Evolutionary conservation across 345 rosid species (phyloP).

Genomic region (Linum usitatissimum): DNA sequence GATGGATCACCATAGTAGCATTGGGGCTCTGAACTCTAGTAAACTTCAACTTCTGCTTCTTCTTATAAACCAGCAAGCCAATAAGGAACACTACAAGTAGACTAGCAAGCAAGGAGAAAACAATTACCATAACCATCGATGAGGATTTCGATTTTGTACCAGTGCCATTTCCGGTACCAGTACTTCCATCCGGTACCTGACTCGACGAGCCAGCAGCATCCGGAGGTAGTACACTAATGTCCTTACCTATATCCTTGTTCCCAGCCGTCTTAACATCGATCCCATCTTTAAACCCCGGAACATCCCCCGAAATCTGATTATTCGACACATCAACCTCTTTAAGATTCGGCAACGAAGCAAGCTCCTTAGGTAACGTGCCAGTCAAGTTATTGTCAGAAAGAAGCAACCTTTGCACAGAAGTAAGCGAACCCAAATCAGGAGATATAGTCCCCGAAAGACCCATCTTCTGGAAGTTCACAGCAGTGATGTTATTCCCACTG

Average conservation of each 20-base stretch:
- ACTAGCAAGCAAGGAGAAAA: not conserved
- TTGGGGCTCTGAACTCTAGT: conserved; percentile 7
- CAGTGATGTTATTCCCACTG: not conserved
- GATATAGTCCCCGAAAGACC: conserved; percentile 2
- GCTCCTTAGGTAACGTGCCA: conserved; percentile 1
- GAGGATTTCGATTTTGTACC: not conserved
- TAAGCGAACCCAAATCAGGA: not conserved
- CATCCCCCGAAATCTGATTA: not conserved
- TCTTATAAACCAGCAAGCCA: not conserved
- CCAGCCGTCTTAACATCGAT: not conserved
- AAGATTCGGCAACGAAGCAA: not conserved
- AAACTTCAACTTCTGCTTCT: not conserved
- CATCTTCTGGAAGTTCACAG: not conserved
- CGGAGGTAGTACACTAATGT: not conserved
- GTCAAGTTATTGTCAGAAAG: not conserved
- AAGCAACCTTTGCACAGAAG: conserved; percentile 1
- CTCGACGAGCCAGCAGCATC: not conserved
- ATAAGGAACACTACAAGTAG: not conserved
- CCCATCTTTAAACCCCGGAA: not conserved
- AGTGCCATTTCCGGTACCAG: not conserved
- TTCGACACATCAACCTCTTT: not conserved
- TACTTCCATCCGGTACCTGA: not conserved
- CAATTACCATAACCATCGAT: not conserved
- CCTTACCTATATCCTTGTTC: not conserved
- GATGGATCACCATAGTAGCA: conserved; percentile 2